Evolutionary conservation across 2,329 filamentous ascomycete species (phyloP), one percentile per base, ranked within the genome.

Genomic region (Venturia asperata): DNA sequence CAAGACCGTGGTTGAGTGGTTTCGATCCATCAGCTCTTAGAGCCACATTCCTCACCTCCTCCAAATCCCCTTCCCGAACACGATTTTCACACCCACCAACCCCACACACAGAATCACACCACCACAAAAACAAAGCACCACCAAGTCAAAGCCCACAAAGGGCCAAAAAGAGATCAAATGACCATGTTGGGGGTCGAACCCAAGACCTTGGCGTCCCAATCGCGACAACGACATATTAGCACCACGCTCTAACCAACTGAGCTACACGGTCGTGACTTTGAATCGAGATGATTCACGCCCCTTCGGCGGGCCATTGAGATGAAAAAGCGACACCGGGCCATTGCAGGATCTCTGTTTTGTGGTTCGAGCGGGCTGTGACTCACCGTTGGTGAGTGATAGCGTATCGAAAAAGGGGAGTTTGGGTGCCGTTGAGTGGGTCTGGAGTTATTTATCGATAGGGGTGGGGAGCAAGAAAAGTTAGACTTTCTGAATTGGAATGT

Each of bases 191-290:
- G 47, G 47, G 47, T 52, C 47, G 47, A 52, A 52, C 47, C 13
- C 47, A 17, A 13, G 47, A 27, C 47, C 47, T 52, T 52, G 47
- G 47, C 47, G 47, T 52, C 3, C 2, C 47, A n/a, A n/a, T n/a
- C n/a, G n/a, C n/a, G n/a, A n/a, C n/a, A n/a, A n/a, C n/a, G n/a
- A n/a, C n/a, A 13, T 52, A 52, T 52, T 52, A 52, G 47, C 47
- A 52, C 47, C 47, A 52, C 47, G 47, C 47, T 52, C 47, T 52
- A 52, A 52, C 47, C 47, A 52, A 52, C 47, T 52, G 47, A 52
- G 47, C 47, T 52, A 52, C 47, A 52, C 47, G 47, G 47, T 52
- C 47, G 10, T 27, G 21, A n/a, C 17, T 15, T 3, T 9, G 47
- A 52, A 52, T 10, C 10, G 3, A 4, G 21, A 15, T 52, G 47